Base-by-base conservation (phyloP, 371 early-diverging fungal species). In the Mortierella sp. region DNA sequence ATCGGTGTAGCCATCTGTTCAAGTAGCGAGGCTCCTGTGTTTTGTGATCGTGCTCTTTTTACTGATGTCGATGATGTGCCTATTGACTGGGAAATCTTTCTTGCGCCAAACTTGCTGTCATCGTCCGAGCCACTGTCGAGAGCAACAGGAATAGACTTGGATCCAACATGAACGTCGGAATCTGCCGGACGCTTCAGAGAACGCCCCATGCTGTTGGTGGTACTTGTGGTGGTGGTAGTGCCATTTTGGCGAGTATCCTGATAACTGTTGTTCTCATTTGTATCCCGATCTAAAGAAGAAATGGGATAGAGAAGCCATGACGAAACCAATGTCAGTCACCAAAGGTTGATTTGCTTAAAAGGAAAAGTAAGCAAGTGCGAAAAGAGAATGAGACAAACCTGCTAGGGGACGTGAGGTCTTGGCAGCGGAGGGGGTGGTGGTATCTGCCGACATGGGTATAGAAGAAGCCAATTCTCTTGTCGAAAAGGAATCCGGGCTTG, bases 1-100 rank as follows among this genome's bases (percentile, higher is more conserved):
- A 73, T 77, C 0, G 85, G 85, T 31, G 85, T 85, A 5, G 85
- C 79, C 85, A 85, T 85, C 28, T 74, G 76, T 10, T 85, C 85
- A 73, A 85, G 38, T 14, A 85, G 72, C 34, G 84, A 84, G 9
- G 54, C 44, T 60, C 70, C 38, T 13, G 34, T 21, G 58, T 38
- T 0, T 42, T 14, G 8, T 4, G 70, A n/a, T 31, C 14, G 28
- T 60, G 74, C 16, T 72, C 42, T 34, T 52, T 11, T 47, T 21
- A 75, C 2, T 7, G 19, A 3, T 63, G 48, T 4, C 0, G 71
- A 50, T 21, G 45, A 19, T 19, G 31, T 19, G 24, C 77, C 47
- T 58, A 60, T n/a, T 16, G 76, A 5, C 21, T 47, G 57, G 42
- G 70, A 52, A 24, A 9, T 73, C 8, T 55, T 42, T 10, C 42